Conservation (phyloP, 139 green algal species). For the Micromonas commoda region DNA sequence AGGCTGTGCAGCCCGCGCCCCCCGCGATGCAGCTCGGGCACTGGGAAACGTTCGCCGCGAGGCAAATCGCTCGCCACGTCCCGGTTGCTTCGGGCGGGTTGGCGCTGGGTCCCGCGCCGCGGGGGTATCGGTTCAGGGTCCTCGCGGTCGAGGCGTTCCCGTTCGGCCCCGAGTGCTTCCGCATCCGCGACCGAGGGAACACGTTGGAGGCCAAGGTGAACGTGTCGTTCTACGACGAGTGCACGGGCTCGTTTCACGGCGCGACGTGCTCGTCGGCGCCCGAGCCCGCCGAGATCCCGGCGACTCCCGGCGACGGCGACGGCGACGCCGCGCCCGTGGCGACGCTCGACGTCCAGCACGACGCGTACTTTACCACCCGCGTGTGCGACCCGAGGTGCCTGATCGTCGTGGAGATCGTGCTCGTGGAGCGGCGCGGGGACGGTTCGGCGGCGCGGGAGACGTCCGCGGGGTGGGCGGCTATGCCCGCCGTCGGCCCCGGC, state of each 20-base stretch:
- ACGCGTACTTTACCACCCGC: slow-evolving; percentile 52
- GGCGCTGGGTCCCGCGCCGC: too few relatives aligned
- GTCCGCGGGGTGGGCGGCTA: slow-evolving; percentile 52
- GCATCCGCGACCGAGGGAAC: background rate
- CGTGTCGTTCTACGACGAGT: slow-evolving; percentile 55
- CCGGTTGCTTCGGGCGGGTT: background rate
- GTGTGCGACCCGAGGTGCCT: slow-evolving; percentile 42
- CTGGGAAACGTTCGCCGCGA: background rate
- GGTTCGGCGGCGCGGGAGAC: slow-evolving; percentile 44
- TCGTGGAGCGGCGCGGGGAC: slow-evolving; percentile 46
- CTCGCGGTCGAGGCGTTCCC: background rate
- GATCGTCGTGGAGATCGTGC: slow-evolving; percentile 53
- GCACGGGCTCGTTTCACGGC: slow-evolving; percentile 53
- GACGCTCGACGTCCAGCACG: slow-evolving; percentile 47
- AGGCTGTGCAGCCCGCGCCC: too few relatives aligned
- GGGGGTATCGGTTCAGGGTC: background rate
- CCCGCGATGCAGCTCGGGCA: too few relatives aligned
- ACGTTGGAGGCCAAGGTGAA: slow-evolving; percentile 50
- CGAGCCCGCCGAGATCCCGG: background rate
- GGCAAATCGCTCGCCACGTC: background rate
- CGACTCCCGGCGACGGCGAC: background rate
- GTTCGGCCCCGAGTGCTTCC: background rate
- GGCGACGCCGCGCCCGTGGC: slow-evolving; percentile 16
- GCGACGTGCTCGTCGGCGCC: slow-evolving; percentile 41
- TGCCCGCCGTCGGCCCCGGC: slow-evolving; percentile 41